Conservation (phyloP, 441 rosid species). For the Metrosideros polymorpha region DNA sequence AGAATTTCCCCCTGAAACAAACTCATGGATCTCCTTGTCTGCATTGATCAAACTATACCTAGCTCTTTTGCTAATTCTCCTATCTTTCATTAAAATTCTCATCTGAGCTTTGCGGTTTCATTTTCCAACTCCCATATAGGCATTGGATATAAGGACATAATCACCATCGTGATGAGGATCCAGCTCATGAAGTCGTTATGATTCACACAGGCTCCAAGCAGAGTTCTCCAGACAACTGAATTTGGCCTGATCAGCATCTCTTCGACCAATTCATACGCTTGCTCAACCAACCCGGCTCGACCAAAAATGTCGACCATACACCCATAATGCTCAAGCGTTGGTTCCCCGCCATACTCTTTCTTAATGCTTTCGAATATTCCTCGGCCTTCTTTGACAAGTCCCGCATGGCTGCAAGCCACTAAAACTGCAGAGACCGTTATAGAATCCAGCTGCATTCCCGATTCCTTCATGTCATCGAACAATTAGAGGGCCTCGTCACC, state of each 20-base stretch:
- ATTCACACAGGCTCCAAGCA: slow-evolving; percentile 33
- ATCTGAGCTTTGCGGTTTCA: slow-evolving; percentile 23
- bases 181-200: slow-evolving; percentile 19
- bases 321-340: slow-evolving; percentile 22
- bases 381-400: slow-evolving; percentile 23
- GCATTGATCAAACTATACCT: slow-evolving; percentile 18
- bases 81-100: slow-evolving; percentile 18
- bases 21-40: slow-evolving; percentile 15
- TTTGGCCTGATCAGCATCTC: slow-evolving; percentile 21
- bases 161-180: slow-evolving; percentile 32
- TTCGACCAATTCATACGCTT: slow-evolving; percentile 24
- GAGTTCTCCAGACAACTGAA: slow-evolving; percentile 24
- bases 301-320: slow-evolving; percentile 36
- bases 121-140: slow-evolving; percentile 20
- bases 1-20: slow-evolving; percentile 23
- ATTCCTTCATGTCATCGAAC: slow-evolving; percentile 18
- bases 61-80: slow-evolving; percentile 21
- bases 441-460: slow-evolving; percentile 21
- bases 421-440: slow-evolving; percentile 18
- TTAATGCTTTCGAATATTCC: slow-evolving; percentile 20
- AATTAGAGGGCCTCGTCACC: slow-evolving; percentile 9
- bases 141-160: slow-evolving; percentile 31
- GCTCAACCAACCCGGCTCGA: slow-evolving; percentile 14
- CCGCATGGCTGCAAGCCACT: slow-evolving; percentile 28
- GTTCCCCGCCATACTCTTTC: slow-evolving; percentile 16